phyloP scores from a whole-genome alignment of 2,329 filamentous ascomycete genomes.

The Tolypocladium ophioglossoides region DNA sequence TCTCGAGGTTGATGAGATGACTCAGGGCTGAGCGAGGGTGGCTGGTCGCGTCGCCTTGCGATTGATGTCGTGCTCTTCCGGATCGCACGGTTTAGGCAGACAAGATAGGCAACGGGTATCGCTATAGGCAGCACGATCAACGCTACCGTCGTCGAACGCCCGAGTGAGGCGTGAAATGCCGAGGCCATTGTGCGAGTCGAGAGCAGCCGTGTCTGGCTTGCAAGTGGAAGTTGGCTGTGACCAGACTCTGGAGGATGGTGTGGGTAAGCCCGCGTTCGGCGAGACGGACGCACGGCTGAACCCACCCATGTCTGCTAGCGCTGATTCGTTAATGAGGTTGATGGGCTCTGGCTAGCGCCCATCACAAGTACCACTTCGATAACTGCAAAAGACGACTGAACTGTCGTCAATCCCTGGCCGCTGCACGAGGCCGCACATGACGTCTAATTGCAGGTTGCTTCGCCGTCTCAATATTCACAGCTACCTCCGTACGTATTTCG shows the following conservation, averaged over 20 bases:
- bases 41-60: neutral
- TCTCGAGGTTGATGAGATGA: neutral
- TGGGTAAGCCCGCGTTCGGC: neutral
- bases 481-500: no score
- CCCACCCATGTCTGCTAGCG: neutral
- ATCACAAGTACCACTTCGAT: no score
- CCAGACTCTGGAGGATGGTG: neutral
- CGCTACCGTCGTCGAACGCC: neutral
- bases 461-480: no score
- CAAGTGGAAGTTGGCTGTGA: no score
- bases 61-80: conserved; percentile 4
- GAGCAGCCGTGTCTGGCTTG: no score
- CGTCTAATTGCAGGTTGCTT: no score
- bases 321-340: neutral
- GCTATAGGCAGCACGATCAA: conserved; percentile 2
- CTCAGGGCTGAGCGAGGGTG: neutral
- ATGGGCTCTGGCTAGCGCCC: neutral
- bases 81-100: conserved; percentile 5
- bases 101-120: conserved; percentile 6
- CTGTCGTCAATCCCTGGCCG: neutral
- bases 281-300: neutral
- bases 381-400: neutral
- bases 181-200: neutral
- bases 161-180: neutral
- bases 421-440: no score